Evolutionary conservation across 768 basidiomycete species (phyloP).

Genomic region (Auriscalpium vulgare): DNA sequence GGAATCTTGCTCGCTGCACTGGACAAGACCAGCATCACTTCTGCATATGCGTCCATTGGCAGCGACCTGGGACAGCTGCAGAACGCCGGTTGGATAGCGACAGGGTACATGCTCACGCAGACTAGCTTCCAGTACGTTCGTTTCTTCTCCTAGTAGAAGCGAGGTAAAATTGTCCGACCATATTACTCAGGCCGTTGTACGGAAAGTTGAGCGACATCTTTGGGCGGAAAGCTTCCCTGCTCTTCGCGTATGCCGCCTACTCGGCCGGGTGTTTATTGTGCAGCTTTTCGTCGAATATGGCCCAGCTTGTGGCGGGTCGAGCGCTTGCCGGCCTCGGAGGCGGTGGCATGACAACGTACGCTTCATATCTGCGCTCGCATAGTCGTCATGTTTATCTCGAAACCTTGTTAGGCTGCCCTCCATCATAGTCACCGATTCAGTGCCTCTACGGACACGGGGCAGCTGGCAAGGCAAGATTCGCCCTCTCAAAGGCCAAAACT

Average conservation of each 20-base stretch:
- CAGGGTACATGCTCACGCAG: conserved; percentile 17
- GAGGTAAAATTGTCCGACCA: not conserved
- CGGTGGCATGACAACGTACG: conserved; percentile 15
- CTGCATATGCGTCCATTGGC: conserved; percentile 19
- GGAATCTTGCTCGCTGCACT: conserved; percentile 14
- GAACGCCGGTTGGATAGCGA: conserved; percentile 20
- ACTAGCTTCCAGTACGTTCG: conserved; percentile 12
- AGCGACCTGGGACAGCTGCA: conserved; percentile 19
- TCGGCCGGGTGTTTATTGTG: conserved; percentile 10
- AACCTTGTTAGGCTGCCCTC: not conserved
- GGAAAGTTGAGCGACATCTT: conserved; percentile 18
- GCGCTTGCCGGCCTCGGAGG: conserved; percentile 13
- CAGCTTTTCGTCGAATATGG: conserved; percentile 12
- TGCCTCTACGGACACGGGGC: not conserved
- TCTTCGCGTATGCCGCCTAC: conserved; percentile 13
- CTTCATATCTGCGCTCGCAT: not conserved
- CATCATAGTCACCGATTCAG: conserved; percentile 2
- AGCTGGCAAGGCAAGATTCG: not conserved
- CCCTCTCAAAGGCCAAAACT: not conserved
- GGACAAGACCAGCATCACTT: conserved; percentile 13
- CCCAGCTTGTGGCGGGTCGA: conserved; percentile 10
- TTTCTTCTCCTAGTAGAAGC: no score
- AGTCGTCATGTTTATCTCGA: not conserved
- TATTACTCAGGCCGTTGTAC: conserved; percentile 11
- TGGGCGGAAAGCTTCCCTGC: conserved; percentile 13